Conservation (phyloP, 2,329 filamentous ascomycete genomes). For the Arthrobotrys conoides region DNA sequence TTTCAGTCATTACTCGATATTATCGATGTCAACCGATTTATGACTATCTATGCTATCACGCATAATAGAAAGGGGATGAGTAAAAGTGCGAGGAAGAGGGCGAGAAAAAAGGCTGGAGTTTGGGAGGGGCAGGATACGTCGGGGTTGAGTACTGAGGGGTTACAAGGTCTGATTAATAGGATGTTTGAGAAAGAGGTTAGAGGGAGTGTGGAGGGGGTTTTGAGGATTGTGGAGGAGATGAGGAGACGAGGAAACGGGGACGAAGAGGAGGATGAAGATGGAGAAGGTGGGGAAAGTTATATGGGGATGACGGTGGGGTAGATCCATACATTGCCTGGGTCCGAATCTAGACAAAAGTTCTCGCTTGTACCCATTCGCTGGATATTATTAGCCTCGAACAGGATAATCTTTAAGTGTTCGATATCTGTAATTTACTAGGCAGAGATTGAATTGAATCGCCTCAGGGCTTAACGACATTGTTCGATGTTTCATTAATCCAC, state of each 20-base stretch:
- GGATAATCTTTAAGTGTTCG: too few species aligned
- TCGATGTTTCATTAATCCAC: too few species aligned
- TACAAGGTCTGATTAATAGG: conserved; percentile 5
- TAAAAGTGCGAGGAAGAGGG: conserved; percentile 31
- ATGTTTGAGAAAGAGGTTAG: conserved; percentile 22
- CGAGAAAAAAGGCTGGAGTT: conserved; percentile 31
- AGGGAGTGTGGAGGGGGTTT: not conserved
- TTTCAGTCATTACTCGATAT: conserved; percentile 1
- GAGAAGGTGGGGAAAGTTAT: conserved; percentile 26
- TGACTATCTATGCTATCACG: conserved; percentile 34
- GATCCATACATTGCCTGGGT: too few species aligned
- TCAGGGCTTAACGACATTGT: too few species aligned
- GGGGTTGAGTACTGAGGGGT: not conserved
- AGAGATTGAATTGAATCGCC: too few species aligned
- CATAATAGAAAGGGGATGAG: not conserved
- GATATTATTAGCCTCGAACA: too few species aligned
- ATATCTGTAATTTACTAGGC: too few species aligned
- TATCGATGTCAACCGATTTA: conserved; percentile 22
- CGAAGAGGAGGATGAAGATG: not conserved
- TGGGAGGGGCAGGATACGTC: conserved; percentile 12
- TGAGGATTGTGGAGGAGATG: conserved; percentile 5
- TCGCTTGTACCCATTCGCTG: too few species aligned
- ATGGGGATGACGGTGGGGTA: conserved; percentile 42
- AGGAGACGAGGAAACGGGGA: not conserved
- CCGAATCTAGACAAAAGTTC: too few species aligned